Conservation (phyloP, 139 green algal species). For the Pycnococcus provasolii region DNA sequence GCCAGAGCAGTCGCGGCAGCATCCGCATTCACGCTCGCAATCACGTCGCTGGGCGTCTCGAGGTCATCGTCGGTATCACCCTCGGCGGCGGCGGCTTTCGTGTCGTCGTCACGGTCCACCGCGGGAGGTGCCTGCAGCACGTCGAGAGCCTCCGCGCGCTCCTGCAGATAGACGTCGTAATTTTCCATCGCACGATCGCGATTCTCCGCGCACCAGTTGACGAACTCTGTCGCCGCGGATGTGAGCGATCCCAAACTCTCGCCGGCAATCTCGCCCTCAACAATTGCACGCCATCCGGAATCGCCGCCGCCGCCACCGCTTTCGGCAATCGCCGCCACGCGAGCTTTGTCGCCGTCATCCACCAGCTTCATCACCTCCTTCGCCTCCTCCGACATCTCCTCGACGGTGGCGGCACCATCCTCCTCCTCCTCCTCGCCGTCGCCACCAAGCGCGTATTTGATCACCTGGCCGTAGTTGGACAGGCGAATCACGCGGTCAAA, state of each 20-base stretch:
- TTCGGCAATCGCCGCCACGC: not conserved
- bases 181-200: too few species aligned
- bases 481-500: conserved; percentile 28
- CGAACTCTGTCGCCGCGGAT: too few species aligned
- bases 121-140: too few species aligned
- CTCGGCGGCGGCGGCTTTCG: not conserved
- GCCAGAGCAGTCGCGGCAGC: conserved; percentile 54
- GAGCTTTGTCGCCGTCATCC: not conserved
- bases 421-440: not conserved
- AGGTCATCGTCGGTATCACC: not conserved
- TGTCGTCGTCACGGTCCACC: too few species aligned
- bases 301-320: conserved; percentile 10
- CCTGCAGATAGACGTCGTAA: too few species aligned
- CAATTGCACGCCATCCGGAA: not conserved
- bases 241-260: not conserved
- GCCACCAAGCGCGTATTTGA: conserved; percentile 19
- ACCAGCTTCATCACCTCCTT: not conserved
- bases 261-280: conserved; percentile 10
- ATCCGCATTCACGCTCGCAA: conserved; percentile 8
- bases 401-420: conserved; percentile 15
- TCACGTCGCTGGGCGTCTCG: not conserved
- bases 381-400: conserved; percentile 10
- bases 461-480: conserved; percentile 15
- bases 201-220: too few species aligned
- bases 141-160: too few species aligned